phyloP scores from a whole-genome alignment of 805 yeast genomes.

The Hanseniaspora jakobsenii region DNA sequence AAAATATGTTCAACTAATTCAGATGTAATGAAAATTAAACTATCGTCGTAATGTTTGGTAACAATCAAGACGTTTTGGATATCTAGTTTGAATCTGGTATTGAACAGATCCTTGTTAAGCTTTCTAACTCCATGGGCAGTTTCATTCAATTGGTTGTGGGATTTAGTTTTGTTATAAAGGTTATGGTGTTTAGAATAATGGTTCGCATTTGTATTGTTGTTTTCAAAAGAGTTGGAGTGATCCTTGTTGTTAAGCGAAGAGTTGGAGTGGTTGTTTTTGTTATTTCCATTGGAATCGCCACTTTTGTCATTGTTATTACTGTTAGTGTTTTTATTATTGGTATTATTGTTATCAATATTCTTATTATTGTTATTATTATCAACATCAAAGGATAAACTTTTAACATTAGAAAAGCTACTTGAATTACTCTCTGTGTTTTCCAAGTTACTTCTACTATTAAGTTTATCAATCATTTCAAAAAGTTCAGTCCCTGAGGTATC shows the following conservation, averaged over 20 bases:
- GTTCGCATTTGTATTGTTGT: no score
- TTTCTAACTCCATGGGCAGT: conserved; percentile 72
- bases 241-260: not conserved
- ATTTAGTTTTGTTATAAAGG: conserved; percentile 39
- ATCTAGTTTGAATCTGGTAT: conserved; percentile 59
- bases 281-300: no score
- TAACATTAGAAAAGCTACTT: conserved; percentile 1
- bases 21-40: conserved; percentile 60
- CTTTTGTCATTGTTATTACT: not conserved
- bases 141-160: conserved; percentile 66
- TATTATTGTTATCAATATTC: not conserved
- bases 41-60: conserved; percentile 80
- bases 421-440: not conserved
- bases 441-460: not conserved
- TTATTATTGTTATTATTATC: not conserved
- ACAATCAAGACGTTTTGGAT: conserved; percentile 65
- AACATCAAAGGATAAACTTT: not conserved
- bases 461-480: conserved; percentile 5
- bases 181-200: conserved; percentile 30
- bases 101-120: conserved; percentile 57
- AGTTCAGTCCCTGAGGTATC: conserved; percentile 9
- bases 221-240: conserved; percentile 5
- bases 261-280: not conserved
- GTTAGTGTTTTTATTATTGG: not conserved
- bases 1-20: conserved; percentile 73